Evolutionary conservation across 768 basidiomycete species (phyloP).

Genomic region (Polyporus arcularius): DNA sequence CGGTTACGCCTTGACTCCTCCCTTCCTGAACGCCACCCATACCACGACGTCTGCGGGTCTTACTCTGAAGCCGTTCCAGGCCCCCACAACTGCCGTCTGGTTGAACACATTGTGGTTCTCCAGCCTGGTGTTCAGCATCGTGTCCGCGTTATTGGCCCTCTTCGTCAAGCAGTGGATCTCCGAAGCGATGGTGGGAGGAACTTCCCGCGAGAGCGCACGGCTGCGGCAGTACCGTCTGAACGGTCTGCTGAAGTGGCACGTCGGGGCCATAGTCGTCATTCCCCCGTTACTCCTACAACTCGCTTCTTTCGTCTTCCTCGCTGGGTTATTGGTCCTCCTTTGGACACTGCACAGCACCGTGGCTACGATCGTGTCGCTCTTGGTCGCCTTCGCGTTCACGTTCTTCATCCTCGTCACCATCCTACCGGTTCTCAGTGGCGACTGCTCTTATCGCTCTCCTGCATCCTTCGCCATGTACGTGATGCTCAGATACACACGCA

Average conservation of each 20-base stretch:
- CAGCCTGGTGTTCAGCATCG: constrained; percentile 26
- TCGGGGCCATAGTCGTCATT: constrained; percentile 22
- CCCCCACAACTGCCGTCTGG: constrained; percentile 6
- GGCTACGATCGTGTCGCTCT: constrained; percentile 11
- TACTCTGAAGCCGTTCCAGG: not conserved
- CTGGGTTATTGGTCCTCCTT: constrained; percentile 21
- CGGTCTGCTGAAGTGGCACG: constrained; percentile 23
- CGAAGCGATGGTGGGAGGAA: constrained; percentile 20
- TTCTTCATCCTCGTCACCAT: constrained; percentile 18
- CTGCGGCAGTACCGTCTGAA: constrained; percentile 26
- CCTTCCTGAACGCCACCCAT: constrained; percentile 4
- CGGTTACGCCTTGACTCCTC: not conserved
- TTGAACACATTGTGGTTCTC: constrained; percentile 28
- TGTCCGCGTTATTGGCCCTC: constrained; percentile 25
- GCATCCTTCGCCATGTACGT: constrained; percentile 14
- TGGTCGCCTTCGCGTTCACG: constrained; percentile 4
- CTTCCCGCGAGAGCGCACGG: constrained; percentile 22
- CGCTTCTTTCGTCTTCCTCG: constrained; percentile 18
- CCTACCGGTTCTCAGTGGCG: constrained; percentile 9
- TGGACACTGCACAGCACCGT: constrained; percentile 20
- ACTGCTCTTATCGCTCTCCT: constrained; percentile 21
- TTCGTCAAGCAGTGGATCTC: constrained; percentile 31
- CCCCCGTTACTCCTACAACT: constrained; percentile 21
- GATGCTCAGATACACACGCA: not conserved
- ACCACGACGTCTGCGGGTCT: not conserved